These are phyloP conservation scores for Mortierella sp. DNA, from an alignment of 371 early-diverging fungal species.

Conservation along the genomic window DNA sequence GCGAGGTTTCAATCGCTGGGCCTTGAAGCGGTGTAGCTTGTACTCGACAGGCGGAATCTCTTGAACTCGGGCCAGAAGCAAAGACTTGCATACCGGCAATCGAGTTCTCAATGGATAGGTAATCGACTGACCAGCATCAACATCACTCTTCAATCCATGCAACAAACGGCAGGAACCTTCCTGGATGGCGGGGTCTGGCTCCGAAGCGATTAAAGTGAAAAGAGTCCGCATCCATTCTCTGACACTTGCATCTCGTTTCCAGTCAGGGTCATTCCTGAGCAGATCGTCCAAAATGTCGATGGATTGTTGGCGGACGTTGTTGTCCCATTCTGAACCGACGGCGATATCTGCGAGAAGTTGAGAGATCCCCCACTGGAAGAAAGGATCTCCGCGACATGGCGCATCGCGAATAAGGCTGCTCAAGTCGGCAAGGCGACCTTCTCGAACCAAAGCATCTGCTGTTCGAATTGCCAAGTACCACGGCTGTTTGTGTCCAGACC, in stretches of 20 bases:
- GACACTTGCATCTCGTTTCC: background rate
- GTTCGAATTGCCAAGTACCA: constrained; percentile 14
- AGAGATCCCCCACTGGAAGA: constrained; percentile 21
- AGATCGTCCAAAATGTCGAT: constrained; percentile 9
- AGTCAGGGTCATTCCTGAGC: background rate
- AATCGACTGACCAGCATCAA: background rate
- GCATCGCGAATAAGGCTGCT: background rate
- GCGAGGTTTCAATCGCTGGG: background rate
- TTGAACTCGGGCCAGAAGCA: background rate
- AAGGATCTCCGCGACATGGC: constrained; percentile 2
- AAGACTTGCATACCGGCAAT: background rate
- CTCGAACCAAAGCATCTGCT: background rate
- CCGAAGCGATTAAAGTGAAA: background rate
- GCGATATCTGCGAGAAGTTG: constrained; percentile 22
- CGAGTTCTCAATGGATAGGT: background rate
- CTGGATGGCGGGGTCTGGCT: background rate
- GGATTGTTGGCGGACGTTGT: background rate
- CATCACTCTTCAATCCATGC: background rate
- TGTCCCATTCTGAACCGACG: constrained; percentile 1
- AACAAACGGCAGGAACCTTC: background rate
- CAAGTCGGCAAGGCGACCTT: constrained; percentile 11
- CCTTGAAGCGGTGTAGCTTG: background rate
- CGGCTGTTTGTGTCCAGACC: background rate
- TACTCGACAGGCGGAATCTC: background rate
- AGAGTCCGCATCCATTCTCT: background rate